Evolutionary conservation across 495 filamentous ascomycete genomes (phyloP).

Genomic region (Sordaria brevicollis): DNA sequence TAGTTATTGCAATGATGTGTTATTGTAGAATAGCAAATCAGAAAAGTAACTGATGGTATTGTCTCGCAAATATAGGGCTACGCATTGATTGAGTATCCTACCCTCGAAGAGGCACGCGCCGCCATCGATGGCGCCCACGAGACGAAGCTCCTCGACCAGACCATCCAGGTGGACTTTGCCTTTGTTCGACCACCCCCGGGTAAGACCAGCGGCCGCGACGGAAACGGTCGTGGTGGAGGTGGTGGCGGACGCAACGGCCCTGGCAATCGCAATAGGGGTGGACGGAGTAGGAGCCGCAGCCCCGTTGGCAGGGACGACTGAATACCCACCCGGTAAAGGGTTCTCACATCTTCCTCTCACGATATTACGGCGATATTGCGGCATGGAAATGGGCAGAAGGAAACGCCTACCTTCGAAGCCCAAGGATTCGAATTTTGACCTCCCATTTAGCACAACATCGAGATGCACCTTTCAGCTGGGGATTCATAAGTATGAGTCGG

Average conservation of each 20-base stretch:
- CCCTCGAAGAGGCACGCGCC: slow-evolving; percentile 70
- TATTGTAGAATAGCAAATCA: neutral
- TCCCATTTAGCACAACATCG: neutral
- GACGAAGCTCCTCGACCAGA: slow-evolving; percentile 84
- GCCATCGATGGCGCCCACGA: slow-evolving; percentile 79
- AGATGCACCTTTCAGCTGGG: neutral
- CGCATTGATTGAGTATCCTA: slow-evolving; percentile 86
- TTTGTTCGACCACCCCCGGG: slow-evolving; percentile 89
- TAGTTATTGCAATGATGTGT: neutral
- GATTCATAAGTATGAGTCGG: neutral
- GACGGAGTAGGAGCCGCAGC: slow-evolving; percentile 34
- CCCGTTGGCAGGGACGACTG: slow-evolving; percentile 16
- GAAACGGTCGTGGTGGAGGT: slow-evolving; percentile 36
- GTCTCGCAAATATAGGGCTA: slow-evolving; percentile 56
- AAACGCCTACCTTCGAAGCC: slow-evolving; percentile 5
- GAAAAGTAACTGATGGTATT: neutral
- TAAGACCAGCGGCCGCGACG: slow-evolving; percentile 31
- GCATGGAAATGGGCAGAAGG: neutral
- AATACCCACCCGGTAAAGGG: neutral
- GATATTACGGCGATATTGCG: neutral
- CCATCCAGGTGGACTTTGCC: slow-evolving; percentile 84
- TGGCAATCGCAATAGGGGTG: slow-evolving; percentile 30
- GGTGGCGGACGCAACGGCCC: slow-evolving; percentile 24
- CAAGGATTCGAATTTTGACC: slow-evolving; percentile 14
- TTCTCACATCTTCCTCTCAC: neutral